Base-by-base conservation (phyloP, 768 basidiomycete genomes). In the Tulasnella sp. region DNA sequence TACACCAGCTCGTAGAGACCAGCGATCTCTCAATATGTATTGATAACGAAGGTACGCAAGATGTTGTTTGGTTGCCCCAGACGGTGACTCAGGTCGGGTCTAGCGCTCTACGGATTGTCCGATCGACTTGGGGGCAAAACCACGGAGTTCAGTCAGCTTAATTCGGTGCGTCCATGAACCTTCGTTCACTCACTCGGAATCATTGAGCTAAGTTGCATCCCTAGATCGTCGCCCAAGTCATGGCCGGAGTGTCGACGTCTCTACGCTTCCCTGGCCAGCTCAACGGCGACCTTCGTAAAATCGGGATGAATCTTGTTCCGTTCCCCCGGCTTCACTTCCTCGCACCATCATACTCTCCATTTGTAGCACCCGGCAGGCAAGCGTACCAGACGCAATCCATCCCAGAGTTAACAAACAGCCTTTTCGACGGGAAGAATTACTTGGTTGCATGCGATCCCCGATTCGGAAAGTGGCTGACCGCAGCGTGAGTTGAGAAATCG, bases 251-350 rank as follows among this genome's bases (percentile, higher is more conserved):
- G 74, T 96, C 94, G 83, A 97, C 96, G 2, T 94, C 94, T 82
- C 87, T 97, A 79, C 92, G 95, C 56, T 96, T 97, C 88, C 94
- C 96, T n/a, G 95, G 95, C 40, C 95, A 96, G 84, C 87, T 97
- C 78, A 97, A 97, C 83, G 94, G 94, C 71, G 95, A 97, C 83
- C 87, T 97, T 46, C 91, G 95, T 78, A 97, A 97, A 85, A 89
- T 99, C 71, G 94, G 91, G 73, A 92, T 97, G 90, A 99, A 99
- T 86, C 89, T 98, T 76, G 88, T 99, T 81, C 97, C 97, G 0
- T 99, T 99, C 89, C 97, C 97, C 82, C 95, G 81, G 92, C 89
- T 99, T 76, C 97, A 99, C 85, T 99, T 98, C 90, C 90, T 99
- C 82, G 94, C 95, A 88, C 95, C 95, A 74, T 96, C 95, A 82